phyloP scores from a whole-genome alignment of 306 rosid genomes.

The Quercus gilva region DNA sequence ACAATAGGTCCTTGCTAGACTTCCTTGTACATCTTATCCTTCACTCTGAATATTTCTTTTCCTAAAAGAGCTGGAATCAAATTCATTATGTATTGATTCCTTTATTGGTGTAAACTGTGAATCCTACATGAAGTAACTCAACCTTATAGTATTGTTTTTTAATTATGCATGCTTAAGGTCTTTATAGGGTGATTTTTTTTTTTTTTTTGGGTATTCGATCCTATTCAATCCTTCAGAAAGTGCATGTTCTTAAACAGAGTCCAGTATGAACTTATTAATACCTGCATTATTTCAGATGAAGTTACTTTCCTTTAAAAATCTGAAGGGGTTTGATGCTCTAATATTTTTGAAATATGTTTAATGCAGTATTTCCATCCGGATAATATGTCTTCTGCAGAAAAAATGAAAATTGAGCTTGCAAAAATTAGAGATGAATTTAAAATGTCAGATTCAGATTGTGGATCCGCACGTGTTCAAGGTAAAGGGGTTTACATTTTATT shows the following conservation, averaged over 20 bases:
- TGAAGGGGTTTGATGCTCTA: slow-evolving; percentile 11
- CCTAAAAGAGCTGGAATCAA: background rate
- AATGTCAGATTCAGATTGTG: slow-evolving; percentile 94
- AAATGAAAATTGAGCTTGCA: slow-evolving; percentile 73
- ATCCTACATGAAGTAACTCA: background rate
- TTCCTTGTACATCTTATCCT: background rate
- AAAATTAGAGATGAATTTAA: slow-evolving; percentile 85
- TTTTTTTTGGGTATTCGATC: background rate
- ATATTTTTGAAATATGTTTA: slow-evolving; percentile 23
- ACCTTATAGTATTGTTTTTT: background rate
- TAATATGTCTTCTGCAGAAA: slow-evolving; percentile 84
- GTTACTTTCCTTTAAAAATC: background rate
- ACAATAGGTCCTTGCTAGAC: background rate
- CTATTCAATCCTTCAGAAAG: background rate
- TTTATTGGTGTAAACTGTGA: background rate
- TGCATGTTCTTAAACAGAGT: slow-evolving; percentile 1
- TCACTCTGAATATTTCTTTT: background rate
- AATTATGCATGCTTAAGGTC: background rate
- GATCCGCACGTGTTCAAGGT: slow-evolving; percentile 96
- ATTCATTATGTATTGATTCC: slow-evolving; percentile 2
- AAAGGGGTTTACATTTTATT: slow-evolving; percentile 11
- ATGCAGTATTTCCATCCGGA: slow-evolving; percentile 89
- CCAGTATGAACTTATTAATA: background rate
- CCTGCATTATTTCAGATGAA: background rate
- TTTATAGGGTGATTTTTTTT: background rate